These are phyloP conservation scores for Wickerhamiella pararugosa DNA, from an alignment of 1,139 yeast species.

Conservation along the genomic window DNA sequence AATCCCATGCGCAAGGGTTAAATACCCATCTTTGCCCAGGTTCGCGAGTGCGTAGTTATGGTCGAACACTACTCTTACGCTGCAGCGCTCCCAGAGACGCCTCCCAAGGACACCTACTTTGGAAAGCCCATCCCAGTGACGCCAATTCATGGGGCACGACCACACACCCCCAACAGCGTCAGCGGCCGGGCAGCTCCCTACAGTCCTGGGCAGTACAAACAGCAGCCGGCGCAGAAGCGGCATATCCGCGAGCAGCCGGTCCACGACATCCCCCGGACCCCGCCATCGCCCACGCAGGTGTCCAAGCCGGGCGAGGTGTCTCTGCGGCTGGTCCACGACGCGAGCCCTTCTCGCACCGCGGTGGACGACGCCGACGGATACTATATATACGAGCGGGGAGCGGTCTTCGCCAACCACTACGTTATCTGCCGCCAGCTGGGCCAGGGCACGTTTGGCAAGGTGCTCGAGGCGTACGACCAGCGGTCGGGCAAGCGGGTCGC, in stretches of 20 bases:
- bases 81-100: slow-evolving; percentile 4
- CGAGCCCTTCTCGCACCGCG: slow-evolving; percentile 7
- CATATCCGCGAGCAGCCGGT: slow-evolving; percentile 1
- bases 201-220: slow-evolving; percentile 1
- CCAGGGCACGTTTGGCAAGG: slow-evolving; percentile 97
- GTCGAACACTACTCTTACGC: not conserved
- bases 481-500: slow-evolving; percentile 57
- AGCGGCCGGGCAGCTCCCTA: slow-evolving; percentile 1
- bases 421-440: slow-evolving; percentile 39
- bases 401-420: slow-evolving; percentile 31
- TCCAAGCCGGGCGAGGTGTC: slow-evolving; percentile 21
- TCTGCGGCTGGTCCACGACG: slow-evolving; percentile 20
- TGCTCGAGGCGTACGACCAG: slow-evolving; percentile 38
- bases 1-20: too few species aligned
- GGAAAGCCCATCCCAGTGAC: not conserved
- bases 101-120: slow-evolving; percentile 1
- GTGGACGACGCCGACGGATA: slow-evolving; percentile 29
- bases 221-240: not conserved
- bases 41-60: too few species aligned
- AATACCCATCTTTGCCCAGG: too few species aligned
- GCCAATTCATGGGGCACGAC: not conserved
- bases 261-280: not conserved
- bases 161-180: slow-evolving; percentile 3
- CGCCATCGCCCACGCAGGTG: not conserved
- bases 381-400: slow-evolving; percentile 23